phyloP scores from a whole-genome alignment of 345 rosid species.

The Salix brachista region DNA sequence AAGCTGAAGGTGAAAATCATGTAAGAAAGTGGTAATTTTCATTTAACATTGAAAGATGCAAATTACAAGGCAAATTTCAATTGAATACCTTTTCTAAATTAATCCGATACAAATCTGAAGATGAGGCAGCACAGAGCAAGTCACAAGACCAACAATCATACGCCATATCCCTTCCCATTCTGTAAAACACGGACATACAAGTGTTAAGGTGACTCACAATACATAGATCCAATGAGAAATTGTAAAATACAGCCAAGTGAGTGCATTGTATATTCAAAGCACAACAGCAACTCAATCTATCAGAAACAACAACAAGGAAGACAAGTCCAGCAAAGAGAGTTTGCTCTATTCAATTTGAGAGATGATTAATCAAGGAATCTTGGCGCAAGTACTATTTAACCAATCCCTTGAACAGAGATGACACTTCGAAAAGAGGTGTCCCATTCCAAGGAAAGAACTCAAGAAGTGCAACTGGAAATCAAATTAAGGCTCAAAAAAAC shows the following conservation, averaged over 20 bases:
- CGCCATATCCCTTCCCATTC: slow-evolving; percentile 91
- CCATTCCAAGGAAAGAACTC: not conserved
- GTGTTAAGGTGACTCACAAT: not conserved
- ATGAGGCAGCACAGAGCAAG: slow-evolving; percentile 96
- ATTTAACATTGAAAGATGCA: no score
- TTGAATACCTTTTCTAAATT: slow-evolving; percentile 78
- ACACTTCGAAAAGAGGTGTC: not conserved
- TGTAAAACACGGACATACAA: slow-evolving; percentile 20
- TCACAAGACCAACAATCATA: slow-evolving; percentile 95
- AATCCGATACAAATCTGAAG: slow-evolving; percentile 86
- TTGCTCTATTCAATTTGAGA: not conserved
- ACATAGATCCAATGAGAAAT: not conserved
- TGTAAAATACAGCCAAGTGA: not conserved
- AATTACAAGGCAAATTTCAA: not conserved
- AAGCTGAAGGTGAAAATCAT: not conserved
- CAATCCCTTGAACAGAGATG: not conserved
- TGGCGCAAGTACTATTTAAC: not conserved
- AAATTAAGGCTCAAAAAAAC: not conserved
- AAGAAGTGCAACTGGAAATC: not conserved
- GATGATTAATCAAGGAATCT: not conserved
- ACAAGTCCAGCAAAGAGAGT: not conserved
- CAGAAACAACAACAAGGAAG: not conserved
- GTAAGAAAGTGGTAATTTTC: no score
- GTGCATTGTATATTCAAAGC: not conserved
- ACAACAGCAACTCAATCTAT: not conserved